Evolutionary conservation across 2,329 filamentous ascomycete species (phyloP).

Genomic region (Chaetothyriales sp.): DNA sequence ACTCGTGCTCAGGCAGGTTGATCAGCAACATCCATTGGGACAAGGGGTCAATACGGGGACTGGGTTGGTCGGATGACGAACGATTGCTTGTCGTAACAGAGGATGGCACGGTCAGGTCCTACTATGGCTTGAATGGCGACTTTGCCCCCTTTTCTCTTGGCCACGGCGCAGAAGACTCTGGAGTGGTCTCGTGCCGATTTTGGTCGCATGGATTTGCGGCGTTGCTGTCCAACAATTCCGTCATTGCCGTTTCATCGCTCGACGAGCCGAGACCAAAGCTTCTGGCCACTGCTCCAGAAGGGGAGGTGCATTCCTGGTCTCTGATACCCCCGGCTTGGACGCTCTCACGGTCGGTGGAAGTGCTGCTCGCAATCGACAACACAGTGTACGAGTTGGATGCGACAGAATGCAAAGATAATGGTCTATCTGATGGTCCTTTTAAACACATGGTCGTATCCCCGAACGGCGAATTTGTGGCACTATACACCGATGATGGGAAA

Average conservation of each 20-base stretch:
- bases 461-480: slow-evolving; percentile 72
- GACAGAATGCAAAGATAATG: slow-evolving; percentile 77
- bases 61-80: slow-evolving; percentile 96
- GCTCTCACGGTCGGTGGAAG: slow-evolving; percentile 83
- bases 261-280: slow-evolving; percentile 77
- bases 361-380: slow-evolving; percentile 67
- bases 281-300: slow-evolving; percentile 62
- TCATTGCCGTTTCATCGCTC: slow-evolving; percentile 80
- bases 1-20: slow-evolving; percentile 81
- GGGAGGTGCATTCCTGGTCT: slow-evolving; percentile 74
- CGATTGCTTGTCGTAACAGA: slow-evolving; percentile 74
- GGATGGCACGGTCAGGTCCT: slow-evolving; percentile 82
- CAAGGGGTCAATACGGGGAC: slow-evolving; percentile 68
- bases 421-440: slow-evolving; percentile 85
- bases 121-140: slow-evolving; percentile 81
- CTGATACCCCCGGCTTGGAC: slow-evolving; percentile 79
- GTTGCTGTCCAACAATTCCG: slow-evolving; percentile 70
- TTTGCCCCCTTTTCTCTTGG: slow-evolving; percentile 91
- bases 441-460: slow-evolving; percentile 82
- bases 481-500: slow-evolving; percentile 74
- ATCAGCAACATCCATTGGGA: slow-evolving; percentile 83
- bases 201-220: slow-evolving; percentile 89
- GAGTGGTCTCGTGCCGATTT: slow-evolving; percentile 81
- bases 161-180: slow-evolving; percentile 74
- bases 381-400: slow-evolving; percentile 81